These are phyloP conservation scores for Cyberlindnera xylosilytica DNA, from an alignment of 805 yeast species.

Conservation along the genomic window DNA sequence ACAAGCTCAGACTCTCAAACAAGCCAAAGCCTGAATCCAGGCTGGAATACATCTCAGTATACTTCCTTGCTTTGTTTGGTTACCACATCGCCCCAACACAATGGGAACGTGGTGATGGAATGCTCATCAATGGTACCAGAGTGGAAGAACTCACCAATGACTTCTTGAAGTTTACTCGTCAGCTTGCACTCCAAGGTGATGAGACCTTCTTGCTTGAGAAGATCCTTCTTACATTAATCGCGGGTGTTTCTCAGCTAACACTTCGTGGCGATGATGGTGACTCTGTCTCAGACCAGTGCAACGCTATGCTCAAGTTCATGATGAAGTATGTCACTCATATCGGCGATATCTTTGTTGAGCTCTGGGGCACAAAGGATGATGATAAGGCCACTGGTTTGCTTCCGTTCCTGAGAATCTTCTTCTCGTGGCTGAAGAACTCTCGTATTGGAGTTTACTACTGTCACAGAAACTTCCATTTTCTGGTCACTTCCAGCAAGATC, in stretches of 20 bases:
- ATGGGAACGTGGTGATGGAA: constrained; percentile 32
- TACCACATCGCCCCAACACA: constrained; percentile 40
- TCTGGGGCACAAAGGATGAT: constrained; percentile 25
- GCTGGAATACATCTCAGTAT: constrained; percentile 13
- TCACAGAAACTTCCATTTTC: constrained; percentile 31
- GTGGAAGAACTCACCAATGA: constrained; percentile 31
- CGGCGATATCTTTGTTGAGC: constrained; percentile 30
- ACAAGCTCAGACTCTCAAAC: constrained; percentile 21
- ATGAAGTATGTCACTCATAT: constrained; percentile 39
- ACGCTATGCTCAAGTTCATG: constrained; percentile 35
- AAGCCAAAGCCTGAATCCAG: constrained; percentile 15
- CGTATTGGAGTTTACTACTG: constrained; percentile 38
- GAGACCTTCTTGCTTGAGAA: constrained; percentile 26
- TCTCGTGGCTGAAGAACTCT: constrained; percentile 57
- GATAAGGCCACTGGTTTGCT: constrained; percentile 23
- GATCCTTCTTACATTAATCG: constrained; percentile 35
- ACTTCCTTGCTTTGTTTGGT: constrained; percentile 37
- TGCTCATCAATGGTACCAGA: constrained; percentile 30
- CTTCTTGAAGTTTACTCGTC: constrained; percentile 28
- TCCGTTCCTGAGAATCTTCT: constrained; percentile 45
- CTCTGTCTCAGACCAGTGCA: constrained; percentile 8
- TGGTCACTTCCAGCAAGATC: constrained; percentile 29
- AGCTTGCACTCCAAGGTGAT: constrained; percentile 13
- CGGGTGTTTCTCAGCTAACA: constrained; percentile 32
- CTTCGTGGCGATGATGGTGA: not conserved